phyloP scores from a whole-genome alignment of 106 monocot species.

The Dioscorea alata region DNA sequence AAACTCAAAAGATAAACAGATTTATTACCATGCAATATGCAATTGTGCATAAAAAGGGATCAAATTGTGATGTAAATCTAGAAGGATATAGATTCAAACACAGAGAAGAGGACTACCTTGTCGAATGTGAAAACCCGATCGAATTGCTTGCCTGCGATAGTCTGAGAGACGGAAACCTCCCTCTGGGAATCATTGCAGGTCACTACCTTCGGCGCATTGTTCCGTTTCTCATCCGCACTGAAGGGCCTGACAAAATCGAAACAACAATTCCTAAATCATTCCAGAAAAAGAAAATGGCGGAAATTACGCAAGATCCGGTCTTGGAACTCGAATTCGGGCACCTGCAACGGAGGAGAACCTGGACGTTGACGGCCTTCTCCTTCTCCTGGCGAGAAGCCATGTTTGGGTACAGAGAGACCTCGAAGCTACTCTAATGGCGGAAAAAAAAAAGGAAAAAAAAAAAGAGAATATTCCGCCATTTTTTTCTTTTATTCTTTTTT shows the following conservation, averaged over 20 bases:
- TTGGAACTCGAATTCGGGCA: constrained; percentile 8
- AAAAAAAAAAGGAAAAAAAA: neutral
- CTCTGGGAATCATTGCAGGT: constrained; percentile 91
- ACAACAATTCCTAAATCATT: neutral
- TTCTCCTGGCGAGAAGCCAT: constrained; percentile 70
- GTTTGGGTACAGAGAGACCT: neutral
- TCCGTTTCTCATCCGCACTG: constrained; percentile 75
- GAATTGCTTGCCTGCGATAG: constrained; percentile 84
- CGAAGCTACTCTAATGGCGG: neutral
- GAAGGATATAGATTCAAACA: no score
- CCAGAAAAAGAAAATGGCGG: neutral
- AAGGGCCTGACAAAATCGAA: constrained; percentile 53
- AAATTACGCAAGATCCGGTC: constrained; percentile 10
- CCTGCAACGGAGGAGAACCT: constrained; percentile 99
- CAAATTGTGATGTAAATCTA: no score
- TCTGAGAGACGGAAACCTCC: constrained; percentile 80
- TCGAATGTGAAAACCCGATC: constrained; percentile 94
- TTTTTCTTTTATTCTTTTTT: neutral
- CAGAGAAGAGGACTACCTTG: constrained; percentile 40
- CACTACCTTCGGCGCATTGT: constrained; percentile 87
- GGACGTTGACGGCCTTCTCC: constrained; percentile 95
- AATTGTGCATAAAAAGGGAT: no score
- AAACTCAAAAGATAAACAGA: no score
- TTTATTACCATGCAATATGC: no score
- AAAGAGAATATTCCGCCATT: neutral